These are phyloP conservation scores for Paxillus ammoniavirescens DNA, from an alignment of 768 basidiomycete species.

Conservation along the genomic window DNA sequence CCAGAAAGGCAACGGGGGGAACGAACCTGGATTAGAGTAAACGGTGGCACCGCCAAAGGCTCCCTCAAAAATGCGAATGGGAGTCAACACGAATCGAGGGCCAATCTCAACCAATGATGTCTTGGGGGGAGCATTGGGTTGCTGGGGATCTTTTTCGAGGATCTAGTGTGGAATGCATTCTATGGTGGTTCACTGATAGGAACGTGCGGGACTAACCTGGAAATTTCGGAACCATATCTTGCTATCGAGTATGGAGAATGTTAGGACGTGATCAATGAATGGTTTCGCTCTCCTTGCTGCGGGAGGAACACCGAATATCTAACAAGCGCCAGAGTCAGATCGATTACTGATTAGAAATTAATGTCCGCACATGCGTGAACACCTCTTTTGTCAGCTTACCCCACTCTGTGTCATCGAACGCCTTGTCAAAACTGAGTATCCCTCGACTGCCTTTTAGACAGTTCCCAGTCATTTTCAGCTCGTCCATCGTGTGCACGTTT, in stretches of 20 bases:
- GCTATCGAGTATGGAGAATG: constrained; percentile 91
- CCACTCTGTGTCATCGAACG: constrained; percentile 88
- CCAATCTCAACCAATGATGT: constrained; percentile 95
- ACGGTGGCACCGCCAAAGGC: constrained; percentile 94
- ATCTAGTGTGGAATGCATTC: constrained; percentile 51
- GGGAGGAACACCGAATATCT: constrained; percentile 96
- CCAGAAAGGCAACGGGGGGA: neutral
- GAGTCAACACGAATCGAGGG: constrained; percentile 94
- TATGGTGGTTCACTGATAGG: neutral
- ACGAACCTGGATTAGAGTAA: constrained; percentile 89
- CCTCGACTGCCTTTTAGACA: constrained; percentile 95
- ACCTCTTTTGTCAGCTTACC: constrained; percentile 87
- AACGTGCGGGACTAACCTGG: constrained; percentile 57
- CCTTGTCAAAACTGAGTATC: constrained; percentile 86
- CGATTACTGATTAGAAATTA: neutral
- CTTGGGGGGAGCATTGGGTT: constrained; percentile 81
- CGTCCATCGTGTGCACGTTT: constrained; percentile 99
- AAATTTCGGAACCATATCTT: constrained; percentile 99
- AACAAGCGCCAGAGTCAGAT: constrained; percentile 5
- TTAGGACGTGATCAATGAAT: constrained; percentile 96
- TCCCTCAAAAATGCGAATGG: constrained; percentile 97
- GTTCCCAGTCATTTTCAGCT: constrained; percentile 99
- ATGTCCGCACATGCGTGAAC: constrained; percentile 76
- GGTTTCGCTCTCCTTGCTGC: constrained; percentile 91
- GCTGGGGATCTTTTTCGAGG: constrained; percentile 88